A percentile compares a stretch with the other conserved stretches of the same genome.
phyloP scores from a whole-genome alignment of 75 land plant species.

The Azolla pinnata region DNA sequence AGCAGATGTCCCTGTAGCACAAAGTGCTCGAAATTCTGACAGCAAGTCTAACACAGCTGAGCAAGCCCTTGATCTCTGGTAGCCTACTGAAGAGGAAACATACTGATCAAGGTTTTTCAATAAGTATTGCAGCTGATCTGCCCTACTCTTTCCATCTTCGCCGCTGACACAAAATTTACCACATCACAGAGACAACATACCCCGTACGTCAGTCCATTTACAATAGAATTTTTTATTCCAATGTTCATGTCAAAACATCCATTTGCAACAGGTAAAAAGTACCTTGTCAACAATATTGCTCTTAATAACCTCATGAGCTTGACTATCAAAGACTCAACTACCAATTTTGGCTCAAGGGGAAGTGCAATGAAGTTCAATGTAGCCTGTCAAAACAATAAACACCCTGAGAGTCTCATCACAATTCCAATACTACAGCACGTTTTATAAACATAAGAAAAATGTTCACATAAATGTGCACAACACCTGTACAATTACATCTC shows the following conservation, averaged over 20 bases:
- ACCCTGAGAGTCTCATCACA: too few species aligned
- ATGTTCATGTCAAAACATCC: too few species aligned
- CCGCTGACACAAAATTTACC: slow-evolving; percentile 70
- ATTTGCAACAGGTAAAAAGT: neutral
- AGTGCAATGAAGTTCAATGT: slow-evolving; percentile 85
- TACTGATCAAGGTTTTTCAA: slow-evolving; percentile 78
- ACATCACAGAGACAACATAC: too few species aligned
- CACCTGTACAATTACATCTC: slow-evolving; percentile 83
- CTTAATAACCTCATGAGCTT: slow-evolving; percentile 71
- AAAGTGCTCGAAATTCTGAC: slow-evolving; percentile 66
- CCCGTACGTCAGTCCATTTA: too few species aligned
- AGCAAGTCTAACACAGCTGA: slow-evolving; percentile 68
- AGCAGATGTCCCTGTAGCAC: slow-evolving; percentile 68
- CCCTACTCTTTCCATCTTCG: slow-evolving; percentile 93
- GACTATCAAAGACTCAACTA: slow-evolving; percentile 57
- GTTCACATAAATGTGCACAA: neutral
- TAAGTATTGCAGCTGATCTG: slow-evolving; percentile 81
- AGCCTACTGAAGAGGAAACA: slow-evolving; percentile 73
- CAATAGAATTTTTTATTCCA: too few species aligned
- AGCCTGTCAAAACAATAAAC: slow-evolving; percentile 61
- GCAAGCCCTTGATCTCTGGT: slow-evolving; percentile 79
- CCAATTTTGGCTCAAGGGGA: slow-evolving; percentile 60
- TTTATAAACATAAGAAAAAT: too few species aligned
- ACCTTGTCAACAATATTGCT: slow-evolving; percentile 85
- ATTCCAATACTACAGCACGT: too few species aligned